Conservation (phyloP, 345 rosid genomes). For the Arabis alpina region DNA sequence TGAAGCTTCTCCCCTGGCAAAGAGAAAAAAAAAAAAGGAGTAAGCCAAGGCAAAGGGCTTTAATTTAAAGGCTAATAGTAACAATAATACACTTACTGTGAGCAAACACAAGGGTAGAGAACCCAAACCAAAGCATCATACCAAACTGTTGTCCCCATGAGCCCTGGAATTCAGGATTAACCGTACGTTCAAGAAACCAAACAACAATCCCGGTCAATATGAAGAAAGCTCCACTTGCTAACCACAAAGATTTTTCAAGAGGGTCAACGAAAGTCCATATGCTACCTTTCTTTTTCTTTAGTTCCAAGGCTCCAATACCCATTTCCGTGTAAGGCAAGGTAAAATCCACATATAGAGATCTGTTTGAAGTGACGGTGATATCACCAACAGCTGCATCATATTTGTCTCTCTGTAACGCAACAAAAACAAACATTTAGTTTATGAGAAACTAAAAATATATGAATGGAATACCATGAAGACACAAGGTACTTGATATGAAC, state of each 20-base stretch:
- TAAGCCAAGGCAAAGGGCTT: no score
- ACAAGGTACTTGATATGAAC: conserved; percentile 5
- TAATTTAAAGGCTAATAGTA: no score
- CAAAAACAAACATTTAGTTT: not conserved
- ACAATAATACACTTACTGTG: conserved; percentile 29
- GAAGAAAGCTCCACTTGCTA: conserved; percentile 40
- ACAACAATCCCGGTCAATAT: conserved; percentile 35
- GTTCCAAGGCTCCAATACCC: conserved; percentile 29
- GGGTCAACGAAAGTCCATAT: conserved; percentile 42
- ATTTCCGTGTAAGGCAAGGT: conserved; percentile 40
- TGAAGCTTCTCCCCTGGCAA: conserved; percentile 40
- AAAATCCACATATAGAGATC: conserved; percentile 39
- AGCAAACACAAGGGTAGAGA: conserved; percentile 44
- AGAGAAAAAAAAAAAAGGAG: not conserved
- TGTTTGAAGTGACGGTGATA: conserved; percentile 35
- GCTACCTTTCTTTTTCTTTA: conserved; percentile 24
- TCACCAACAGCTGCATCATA: conserved; percentile 47
- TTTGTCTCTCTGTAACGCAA: conserved; percentile 24
- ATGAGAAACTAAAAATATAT: conserved; percentile 10
- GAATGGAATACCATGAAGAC: not conserved
- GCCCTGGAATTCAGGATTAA: conserved; percentile 39
- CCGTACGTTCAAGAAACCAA: conserved; percentile 38
- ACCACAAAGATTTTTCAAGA: conserved; percentile 35
- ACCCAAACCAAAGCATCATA: conserved; percentile 43
- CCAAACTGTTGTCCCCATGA: conserved; percentile 41